phyloP scores from a whole-genome alignment of 768 basidiomycete species.

The Trametes sanguinea region DNA sequence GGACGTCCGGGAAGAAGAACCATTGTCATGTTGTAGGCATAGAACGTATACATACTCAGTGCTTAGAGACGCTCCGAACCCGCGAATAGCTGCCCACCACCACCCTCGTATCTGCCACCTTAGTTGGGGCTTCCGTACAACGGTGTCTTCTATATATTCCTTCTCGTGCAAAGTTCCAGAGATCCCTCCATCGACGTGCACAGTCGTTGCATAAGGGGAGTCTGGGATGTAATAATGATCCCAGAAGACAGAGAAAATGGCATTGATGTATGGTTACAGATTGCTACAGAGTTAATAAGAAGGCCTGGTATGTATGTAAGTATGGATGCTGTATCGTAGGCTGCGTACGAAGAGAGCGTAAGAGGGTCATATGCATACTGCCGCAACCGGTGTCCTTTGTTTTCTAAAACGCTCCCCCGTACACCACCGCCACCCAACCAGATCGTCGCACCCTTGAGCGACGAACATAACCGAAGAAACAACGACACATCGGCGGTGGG shows the following conservation, averaged over 20 bases:
- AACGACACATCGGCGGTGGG: constrained; percentile 6
- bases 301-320: constrained; percentile 20
- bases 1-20: background rate
- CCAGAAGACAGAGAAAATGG: background rate
- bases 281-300: constrained; percentile 23
- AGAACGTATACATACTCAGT: constrained; percentile 1
- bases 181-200: no score
- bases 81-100: no score
- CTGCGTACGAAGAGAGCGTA: constrained; percentile 14
- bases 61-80: no score
- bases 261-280: constrained; percentile 25
- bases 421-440: constrained; percentile 18
- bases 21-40: constrained; percentile 20
- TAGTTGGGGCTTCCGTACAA: no score
- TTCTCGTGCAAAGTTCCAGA: no score
- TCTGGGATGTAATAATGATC: no score
- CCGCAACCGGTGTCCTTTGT: constrained; percentile 35
- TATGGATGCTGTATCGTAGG: constrained; percentile 17
- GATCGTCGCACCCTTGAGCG: constrained; percentile 15
- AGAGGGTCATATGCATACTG: constrained; percentile 19
- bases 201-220: no score
- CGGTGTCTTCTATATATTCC: no score
- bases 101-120: no score
- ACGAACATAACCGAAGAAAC: constrained; percentile 5
- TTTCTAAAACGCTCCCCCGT: constrained; percentile 11